Evolutionary conservation across 192 early-diverging fungal species (phyloP).

Genomic region (Backusella psychrophila): DNA sequence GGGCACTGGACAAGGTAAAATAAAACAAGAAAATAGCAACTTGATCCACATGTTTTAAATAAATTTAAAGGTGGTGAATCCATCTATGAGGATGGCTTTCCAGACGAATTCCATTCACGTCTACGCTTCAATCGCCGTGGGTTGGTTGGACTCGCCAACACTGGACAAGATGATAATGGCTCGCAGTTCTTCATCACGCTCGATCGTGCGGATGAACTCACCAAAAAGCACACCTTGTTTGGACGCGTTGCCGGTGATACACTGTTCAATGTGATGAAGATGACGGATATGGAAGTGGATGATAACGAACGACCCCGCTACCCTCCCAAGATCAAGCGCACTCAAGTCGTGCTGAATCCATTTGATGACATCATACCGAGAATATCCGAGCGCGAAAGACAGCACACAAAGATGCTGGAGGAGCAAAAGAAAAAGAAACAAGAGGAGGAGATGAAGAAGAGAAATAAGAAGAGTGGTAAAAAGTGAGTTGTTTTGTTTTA

Average conservation of each 20-base stretch:
- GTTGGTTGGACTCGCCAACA: conserved; percentile 88
- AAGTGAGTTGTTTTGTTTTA: conserved; percentile 17
- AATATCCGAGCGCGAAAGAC: conserved; percentile 39
- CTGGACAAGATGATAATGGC: conserved; percentile 74
- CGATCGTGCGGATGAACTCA: conserved; percentile 77
- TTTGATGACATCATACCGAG: conserved; percentile 90
- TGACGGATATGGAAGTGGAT: conserved; percentile 80
- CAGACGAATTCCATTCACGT: conserved; percentile 90
- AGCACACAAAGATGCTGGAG: conserved; percentile 16
- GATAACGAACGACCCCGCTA: conserved; percentile 77
- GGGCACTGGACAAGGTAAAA: conserved; percentile 61
- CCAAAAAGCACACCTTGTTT: conserved; percentile 91
- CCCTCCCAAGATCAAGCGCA: conserved; percentile 62
- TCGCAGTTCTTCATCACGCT: conserved; percentile 98
- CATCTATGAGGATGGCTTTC: conserved; percentile 79
- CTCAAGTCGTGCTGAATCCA: conserved; percentile 79
- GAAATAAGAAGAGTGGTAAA: conserved; percentile 33
- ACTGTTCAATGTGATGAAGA: conserved; percentile 86
- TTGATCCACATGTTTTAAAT: neutral
- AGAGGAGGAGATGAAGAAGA: neutral
- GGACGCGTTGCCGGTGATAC: conserved; percentile 90
- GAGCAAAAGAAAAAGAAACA: conserved; percentile 37
- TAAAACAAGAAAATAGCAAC: neutral
- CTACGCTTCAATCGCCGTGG: conserved; percentile 88
- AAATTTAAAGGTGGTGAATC: conserved; percentile 76